Percentiles rank a stretch among this genome's conserved stretches.
Conservation (phyloP, 1,284 basidiomycete genomes). For the Sporisorium graminicola region DNA sequence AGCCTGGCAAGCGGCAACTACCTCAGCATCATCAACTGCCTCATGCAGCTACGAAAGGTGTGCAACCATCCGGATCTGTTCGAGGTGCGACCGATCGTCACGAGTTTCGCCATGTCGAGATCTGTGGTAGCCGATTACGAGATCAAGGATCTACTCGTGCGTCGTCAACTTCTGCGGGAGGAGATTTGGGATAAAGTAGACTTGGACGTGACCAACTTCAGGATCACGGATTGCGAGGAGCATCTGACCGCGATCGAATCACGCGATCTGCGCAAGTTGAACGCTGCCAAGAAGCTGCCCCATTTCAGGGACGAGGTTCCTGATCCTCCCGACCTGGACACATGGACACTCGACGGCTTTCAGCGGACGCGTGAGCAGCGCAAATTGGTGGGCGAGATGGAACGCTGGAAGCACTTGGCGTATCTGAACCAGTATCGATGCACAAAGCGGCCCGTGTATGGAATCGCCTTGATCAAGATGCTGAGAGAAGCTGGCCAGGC, state of each 20-base stretch:
- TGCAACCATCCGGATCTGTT: conserved; percentile 97
- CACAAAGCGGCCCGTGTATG: conserved; percentile 76
- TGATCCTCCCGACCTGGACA: conserved; percentile 75
- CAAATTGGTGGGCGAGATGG: conserved; percentile 74
- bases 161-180: conserved; percentile 76
- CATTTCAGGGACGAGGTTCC: conserved; percentile 67
- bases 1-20: conserved; percentile 87
- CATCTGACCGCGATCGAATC: conserved; percentile 72
- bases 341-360: conserved; percentile 81
- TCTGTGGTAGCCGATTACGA: conserved; percentile 87
- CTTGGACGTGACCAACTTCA: conserved; percentile 77
- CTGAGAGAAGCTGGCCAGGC: conserved; percentile 28
- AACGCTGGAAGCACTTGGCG: conserved; percentile 79
- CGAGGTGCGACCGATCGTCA: conserved; percentile 92
- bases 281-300: conserved; percentile 80
- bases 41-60: conserved; percentile 84
- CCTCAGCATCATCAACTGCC: conserved; percentile 87
- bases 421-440: conserved; percentile 85
- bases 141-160: conserved; percentile 87
- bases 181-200: conserved; percentile 74
- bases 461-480: conserved; percentile 65
- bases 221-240: conserved; percentile 74
- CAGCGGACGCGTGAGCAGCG: conserved; percentile 75
- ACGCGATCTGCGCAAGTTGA: conserved; percentile 77
- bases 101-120: conserved; percentile 87